Evolutionary conservation across 768 basidiomycete species (phyloP), one percentile per base, ranked within the genome.

Genomic region (Amanita subjunquillea): DNA sequence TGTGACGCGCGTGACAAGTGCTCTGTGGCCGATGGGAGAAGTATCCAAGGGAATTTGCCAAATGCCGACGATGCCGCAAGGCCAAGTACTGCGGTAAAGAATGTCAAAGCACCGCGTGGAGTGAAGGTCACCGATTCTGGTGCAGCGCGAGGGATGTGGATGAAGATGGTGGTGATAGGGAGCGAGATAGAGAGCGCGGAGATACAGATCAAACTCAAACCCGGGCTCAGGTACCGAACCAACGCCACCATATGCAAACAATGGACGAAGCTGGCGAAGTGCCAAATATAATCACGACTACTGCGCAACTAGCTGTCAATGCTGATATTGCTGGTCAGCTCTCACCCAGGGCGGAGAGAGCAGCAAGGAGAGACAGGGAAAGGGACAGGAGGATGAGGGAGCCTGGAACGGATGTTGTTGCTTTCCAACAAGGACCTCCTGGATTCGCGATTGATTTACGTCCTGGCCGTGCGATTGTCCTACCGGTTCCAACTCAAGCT

Each of bases 21-120:
- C 77, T 88, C 44, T 98, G 96, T 60, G 96, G 95, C 0, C 80
- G 80, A 58, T 97, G 94, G 96, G 96, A 99, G 67, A 72, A 75
- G 9, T 89, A 81, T 59, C 90, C 95, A 1, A 78, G 95, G 25
- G 91, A 98, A 66, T 99, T 99, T 67, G 94, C 94, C 7, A 98
- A 99, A 64, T 98, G 96, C 62, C 67, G 96, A 48, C 73, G 95
- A 58, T 99, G 96, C 69, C 70, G 95, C 59, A 96, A 98, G 68
- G 96, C 95, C 8, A 99, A 99, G 67, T 99, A 98, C 65, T 98
- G 96, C 61, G 91, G 91, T 23, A 97, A 97, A 67, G 89, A 93
- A 59, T 98, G 94, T 62, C 94, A 96, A 72, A 91, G 88, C 58
- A 88, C 85, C 15, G 95, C 94, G 1, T 97, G 93, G 94, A 87